Percentiles rank a stretch among this genome's conserved stretches.
phyloP scores from a whole-genome alignment of 177 flowering plant species.

The Vitis hybrid region DNA sequence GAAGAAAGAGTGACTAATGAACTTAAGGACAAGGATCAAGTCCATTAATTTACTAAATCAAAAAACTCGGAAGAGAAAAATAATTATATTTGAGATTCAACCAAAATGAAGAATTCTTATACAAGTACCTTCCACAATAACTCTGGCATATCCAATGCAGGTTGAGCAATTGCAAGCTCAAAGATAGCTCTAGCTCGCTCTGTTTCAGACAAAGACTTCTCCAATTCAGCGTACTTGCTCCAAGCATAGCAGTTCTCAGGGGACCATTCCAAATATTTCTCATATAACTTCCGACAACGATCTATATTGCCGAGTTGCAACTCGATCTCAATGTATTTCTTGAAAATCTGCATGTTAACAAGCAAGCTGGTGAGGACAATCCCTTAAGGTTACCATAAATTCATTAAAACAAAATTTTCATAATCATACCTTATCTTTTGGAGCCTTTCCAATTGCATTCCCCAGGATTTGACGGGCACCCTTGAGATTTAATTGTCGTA shows the following conservation, averaged over 20 bases:
- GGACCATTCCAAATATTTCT: conserved; percentile 90
- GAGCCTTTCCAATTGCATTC: conserved; percentile 88
- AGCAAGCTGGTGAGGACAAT: conserved; percentile 2
- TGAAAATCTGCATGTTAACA: conserved; percentile 62
- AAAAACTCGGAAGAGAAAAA: background rate
- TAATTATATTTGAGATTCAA: background rate
- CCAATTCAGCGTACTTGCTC: conserved; percentile 91
- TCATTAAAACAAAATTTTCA: background rate
- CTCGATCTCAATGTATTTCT: conserved; percentile 94
- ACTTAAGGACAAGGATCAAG: background rate
- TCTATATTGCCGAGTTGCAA: conserved; percentile 82
- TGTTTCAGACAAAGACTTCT: conserved; percentile 72
- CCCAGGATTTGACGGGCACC: conserved; percentile 77
- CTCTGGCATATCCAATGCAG: conserved; percentile 96
- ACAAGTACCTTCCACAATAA: conserved; percentile 82
- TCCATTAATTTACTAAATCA: background rate
- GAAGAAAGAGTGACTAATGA: background rate
- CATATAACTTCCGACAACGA: conserved; percentile 85
- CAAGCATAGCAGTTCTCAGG: conserved; percentile 98
- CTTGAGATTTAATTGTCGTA: conserved; percentile 74
- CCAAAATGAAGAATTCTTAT: background rate
- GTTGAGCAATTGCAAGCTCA: conserved; percentile 93
- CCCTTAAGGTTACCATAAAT: background rate
- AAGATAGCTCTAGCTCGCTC: conserved; percentile 87
- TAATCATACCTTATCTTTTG: conserved; percentile 81